phyloP scores from a whole-genome alignment of 495 filamentous ascomycete genomes.

The Aspergillus kassunensis region DNA sequence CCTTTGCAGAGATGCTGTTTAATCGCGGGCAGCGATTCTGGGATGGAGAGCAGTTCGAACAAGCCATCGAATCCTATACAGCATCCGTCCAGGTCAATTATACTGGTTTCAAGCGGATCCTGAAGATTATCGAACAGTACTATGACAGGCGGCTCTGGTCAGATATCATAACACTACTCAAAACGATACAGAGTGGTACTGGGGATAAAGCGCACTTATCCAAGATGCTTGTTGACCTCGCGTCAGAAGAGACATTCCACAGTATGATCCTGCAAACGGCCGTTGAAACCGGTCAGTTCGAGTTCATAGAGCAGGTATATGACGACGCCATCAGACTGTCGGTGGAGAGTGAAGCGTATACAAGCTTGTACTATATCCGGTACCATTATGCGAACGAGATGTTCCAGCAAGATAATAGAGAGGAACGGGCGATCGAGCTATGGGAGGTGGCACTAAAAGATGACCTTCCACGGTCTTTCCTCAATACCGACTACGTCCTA shows the following conservation, averaged over 20 bases:
- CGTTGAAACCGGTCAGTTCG: conserved; percentile 20
- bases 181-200: conserved; percentile 22
- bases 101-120: conserved; percentile 14
- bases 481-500: conserved; percentile 16
- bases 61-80: conserved; percentile 13
- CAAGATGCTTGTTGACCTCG: conserved; percentile 19
- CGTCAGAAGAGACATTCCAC: conserved; percentile 28
- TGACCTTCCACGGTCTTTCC: conserved; percentile 14
- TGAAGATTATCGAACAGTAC: conserved; percentile 25
- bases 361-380: conserved; percentile 16
- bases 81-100: conserved; percentile 7
- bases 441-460: conserved; percentile 20
- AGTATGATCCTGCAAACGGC: conserved; percentile 25
- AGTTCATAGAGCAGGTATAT: conserved; percentile 27
- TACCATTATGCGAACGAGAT: conserved; percentile 21
- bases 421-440: conserved; percentile 16
- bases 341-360: conserved; percentile 7
- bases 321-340: conserved; percentile 28
- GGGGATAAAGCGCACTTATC: conserved; percentile 12
- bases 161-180: conserved; percentile 29
- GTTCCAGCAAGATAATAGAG: conserved; percentile 11
- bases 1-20: conserved; percentile 18
- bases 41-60: conserved; percentile 22
- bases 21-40: conserved; percentile 19
- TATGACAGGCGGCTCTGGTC: conserved; percentile 19